Evolutionary conservation across 2,329 filamentous ascomycete species (phyloP), one percentile per base, ranked within the genome.

Genomic region (Elsinoe arachidis): DNA sequence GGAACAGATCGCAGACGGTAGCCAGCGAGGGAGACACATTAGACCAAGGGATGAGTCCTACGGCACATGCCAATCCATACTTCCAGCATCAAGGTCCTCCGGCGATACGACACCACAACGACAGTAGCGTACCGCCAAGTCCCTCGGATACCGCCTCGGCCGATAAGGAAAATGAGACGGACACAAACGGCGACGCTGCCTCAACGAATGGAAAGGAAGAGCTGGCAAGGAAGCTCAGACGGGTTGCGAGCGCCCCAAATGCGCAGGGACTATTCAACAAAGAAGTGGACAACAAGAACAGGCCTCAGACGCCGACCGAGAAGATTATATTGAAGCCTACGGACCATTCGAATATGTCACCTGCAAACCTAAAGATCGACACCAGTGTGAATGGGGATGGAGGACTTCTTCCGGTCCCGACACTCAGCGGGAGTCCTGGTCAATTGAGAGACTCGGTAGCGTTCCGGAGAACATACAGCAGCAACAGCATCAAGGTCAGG

Each of bases 401-500:
- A 5, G 70, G 62, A 59, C 67, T 65, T 61, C 69, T 68, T 34
- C 68, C 69, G 1, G 63, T 74, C 10, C 70, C 71, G 12, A 64
- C 66, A 7, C 73, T 72, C 46, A 79, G 82, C 53, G 80, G 90
- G 59, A 80, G 82, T 1, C 84, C 86, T 3, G 82, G 81, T 55
- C 82, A 84, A 65, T 82, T 85, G 62, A 80, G 80, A 58, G 78
- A 81, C 63, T 74, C 83, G 15, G 78, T 89, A 51, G 84, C 89
- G 17, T 99, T 96, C 75, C 81, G 93, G 67, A 83, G 93, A 70
- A 99, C 93, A 2, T 99, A 99, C 72, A 97, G 93, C 73, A 96
- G 92, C 63, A 99, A 97, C 73, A 97, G 93, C 39, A 99, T 99
- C 78, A 99, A 99, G 75, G 89, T 97, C 63, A 84, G 93, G 66